Conservation (phyloP, 305 asterid genomes). For the Petunia hybrid region DNA sequence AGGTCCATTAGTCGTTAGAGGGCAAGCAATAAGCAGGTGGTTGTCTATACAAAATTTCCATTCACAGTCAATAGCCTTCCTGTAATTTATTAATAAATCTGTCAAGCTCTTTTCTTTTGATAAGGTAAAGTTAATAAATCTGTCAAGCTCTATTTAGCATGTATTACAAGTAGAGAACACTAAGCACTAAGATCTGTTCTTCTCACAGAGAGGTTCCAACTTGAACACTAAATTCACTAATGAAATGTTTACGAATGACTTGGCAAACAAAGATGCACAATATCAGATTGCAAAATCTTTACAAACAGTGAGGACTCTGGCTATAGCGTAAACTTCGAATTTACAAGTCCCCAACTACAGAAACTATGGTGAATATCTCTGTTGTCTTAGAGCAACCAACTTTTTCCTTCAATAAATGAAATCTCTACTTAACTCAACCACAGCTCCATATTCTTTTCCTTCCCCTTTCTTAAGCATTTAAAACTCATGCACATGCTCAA, state of each 20-base stretch:
- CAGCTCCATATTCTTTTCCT: not conserved
- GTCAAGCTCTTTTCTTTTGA: not conserved
- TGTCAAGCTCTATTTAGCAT: not conserved
- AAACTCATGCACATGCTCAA: not conserved
- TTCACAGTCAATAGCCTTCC: conserved; percentile 17
- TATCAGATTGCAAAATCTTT: not conserved
- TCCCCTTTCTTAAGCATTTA: not conserved
- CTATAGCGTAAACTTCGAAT: not conserved
- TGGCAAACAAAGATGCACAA: conserved; percentile 6
- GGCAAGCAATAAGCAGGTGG: not conserved
- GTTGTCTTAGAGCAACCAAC: not conserved
- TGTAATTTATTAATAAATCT: not conserved
- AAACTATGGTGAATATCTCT: not conserved
- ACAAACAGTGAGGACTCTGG: conserved; percentile 6
- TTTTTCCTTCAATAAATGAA: conserved; percentile 10
- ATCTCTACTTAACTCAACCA: conserved; percentile 9
- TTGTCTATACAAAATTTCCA: not conserved
- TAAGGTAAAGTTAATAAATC: not conserved
- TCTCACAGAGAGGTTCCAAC: conserved; percentile 15
- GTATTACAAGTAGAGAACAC: conserved; percentile 9
- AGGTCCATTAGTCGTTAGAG: not conserved
- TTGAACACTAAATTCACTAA: not conserved
- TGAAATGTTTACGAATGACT: not conserved
- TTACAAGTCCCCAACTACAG: not conserved
- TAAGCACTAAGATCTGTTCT: not conserved